Percentiles rank a stretch among this genome's conserved stretches.
These are phyloP conservation scores for Nitzschia inconspicua DNA, from an alignment of 108 stramenopile genomes.

Conservation along the genomic window DNA sequence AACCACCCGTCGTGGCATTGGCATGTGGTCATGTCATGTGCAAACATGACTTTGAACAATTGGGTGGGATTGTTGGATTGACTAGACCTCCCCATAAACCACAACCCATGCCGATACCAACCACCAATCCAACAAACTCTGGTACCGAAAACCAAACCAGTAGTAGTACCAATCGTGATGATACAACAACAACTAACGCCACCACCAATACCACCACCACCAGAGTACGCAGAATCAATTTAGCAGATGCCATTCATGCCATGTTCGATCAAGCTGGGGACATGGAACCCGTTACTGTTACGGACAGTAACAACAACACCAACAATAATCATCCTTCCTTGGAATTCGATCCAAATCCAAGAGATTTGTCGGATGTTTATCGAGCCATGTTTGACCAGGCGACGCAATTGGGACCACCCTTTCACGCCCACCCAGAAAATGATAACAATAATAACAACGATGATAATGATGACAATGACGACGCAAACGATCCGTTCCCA, in stretches of 20 bases:
- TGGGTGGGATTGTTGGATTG: constrained; percentile 8
- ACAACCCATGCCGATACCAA: not conserved
- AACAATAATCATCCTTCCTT: not conserved
- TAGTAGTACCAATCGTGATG: not conserved
- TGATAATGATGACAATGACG: not conserved
- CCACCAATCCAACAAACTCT: not conserved
- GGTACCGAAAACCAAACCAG: not conserved
- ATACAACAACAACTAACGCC: not conserved
- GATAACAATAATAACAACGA: not conserved
- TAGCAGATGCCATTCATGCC: not conserved
- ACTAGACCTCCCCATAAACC: not conserved
- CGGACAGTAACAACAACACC: not conserved
- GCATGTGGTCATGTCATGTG: constrained; percentile 21
- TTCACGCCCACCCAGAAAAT: not conserved
- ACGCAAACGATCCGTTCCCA: not conserved
- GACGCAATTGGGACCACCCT: not conserved
- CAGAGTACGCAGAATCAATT: not conserved
- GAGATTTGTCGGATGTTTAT: too few relatives aligned
- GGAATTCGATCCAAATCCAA: too few relatives aligned
- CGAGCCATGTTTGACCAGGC: not conserved
- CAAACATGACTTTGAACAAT: not conserved
- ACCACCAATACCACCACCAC: not conserved
- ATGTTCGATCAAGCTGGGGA: not conserved
- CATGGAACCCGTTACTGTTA: not conserved
- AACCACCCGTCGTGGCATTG: constrained; percentile 14